Evolutionary conservation across 441 rosid genomes (phyloP).

Genomic region (Corymbia calophylla): DNA sequence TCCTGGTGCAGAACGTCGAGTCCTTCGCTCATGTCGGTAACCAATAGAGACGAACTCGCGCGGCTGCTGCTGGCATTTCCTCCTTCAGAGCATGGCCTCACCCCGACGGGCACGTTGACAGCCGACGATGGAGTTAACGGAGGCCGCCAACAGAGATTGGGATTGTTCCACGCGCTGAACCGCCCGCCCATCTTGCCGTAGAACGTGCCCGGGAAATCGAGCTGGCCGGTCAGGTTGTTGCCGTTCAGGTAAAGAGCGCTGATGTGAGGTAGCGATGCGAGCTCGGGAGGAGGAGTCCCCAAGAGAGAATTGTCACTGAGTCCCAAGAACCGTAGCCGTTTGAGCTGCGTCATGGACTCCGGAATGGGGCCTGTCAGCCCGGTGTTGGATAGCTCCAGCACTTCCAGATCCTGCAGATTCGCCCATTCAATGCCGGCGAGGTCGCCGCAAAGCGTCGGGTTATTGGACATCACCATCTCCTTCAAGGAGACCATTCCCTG

Average conservation of each 20-base stretch:
- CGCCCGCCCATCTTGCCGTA: constrained; percentile 18
- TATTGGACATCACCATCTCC: constrained; percentile 18
- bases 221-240: constrained; percentile 22
- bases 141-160: constrained; percentile 10
- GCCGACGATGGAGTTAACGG: not conserved
- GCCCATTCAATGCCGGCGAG: constrained; percentile 13
- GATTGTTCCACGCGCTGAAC: constrained; percentile 25
- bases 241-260: constrained; percentile 12
- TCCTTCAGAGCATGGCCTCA: constrained; percentile 5
- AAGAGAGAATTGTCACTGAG: constrained; percentile 17
- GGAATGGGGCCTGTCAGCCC: constrained; percentile 21
- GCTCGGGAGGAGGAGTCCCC: constrained; percentile 5
- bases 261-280: constrained; percentile 8
- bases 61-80: not conserved
- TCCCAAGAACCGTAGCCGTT: constrained; percentile 16
- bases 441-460: constrained; percentile 15
- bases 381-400: constrained; percentile 14
- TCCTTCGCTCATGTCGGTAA: not conserved
- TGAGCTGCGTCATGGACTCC: constrained; percentile 6
- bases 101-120: constrained; percentile 3
- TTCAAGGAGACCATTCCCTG: constrained; percentile 18
- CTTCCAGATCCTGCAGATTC: constrained; percentile 11
- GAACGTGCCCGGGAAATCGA: constrained; percentile 13
- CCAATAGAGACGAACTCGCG: not conserved
- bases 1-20: not conserved